These are phyloP conservation scores for Russula griseocarnosa DNA, from an alignment of 768 basidiomycete species.

Conservation along the genomic window DNA sequence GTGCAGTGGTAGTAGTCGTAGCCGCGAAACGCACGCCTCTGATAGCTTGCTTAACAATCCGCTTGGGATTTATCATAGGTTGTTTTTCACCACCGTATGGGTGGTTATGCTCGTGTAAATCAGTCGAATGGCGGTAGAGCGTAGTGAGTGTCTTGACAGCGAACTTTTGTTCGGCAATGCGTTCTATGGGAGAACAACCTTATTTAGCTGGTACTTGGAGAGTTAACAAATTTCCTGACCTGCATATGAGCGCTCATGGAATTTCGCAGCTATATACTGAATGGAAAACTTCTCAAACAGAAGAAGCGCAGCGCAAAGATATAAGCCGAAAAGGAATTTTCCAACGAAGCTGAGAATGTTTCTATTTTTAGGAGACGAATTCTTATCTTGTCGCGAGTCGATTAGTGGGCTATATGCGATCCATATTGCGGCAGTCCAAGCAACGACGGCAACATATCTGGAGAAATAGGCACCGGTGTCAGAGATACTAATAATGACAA, in stretches of 20 bases:
- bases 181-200: conserved; percentile 46
- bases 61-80: conserved; percentile 49
- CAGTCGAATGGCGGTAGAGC: conserved; percentile 74
- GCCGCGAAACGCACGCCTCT: conserved; percentile 69
- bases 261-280: conserved; percentile 80
- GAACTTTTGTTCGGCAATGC: conserved; percentile 79
- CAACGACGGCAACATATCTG: conserved; percentile 61
- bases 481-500: conserved; percentile 28
- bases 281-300: conserved; percentile 82
- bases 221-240: conserved; percentile 36
- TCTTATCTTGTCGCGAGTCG: conserved; percentile 37
- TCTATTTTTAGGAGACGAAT: conserved; percentile 33
- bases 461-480: conserved; percentile 4
- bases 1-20: conserved; percentile 74
- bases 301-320: conserved; percentile 64
- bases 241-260: conserved; percentile 73
- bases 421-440: conserved; percentile 66
- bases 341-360: conserved; percentile 52
- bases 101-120: conserved; percentile 62
- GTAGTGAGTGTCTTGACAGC: conserved; percentile 66
- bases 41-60: conserved; percentile 64
- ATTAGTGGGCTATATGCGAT: conserved; percentile 71
- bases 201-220: conserved; percentile 14
- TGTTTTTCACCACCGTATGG: conserved; percentile 34
- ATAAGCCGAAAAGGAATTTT: conserved; percentile 68